Evolutionary conservation across 2,329 filamentous ascomycete genomes (phyloP), one percentile per base, ranked within the genome.

Genomic region (Lachnellula arida): DNA sequence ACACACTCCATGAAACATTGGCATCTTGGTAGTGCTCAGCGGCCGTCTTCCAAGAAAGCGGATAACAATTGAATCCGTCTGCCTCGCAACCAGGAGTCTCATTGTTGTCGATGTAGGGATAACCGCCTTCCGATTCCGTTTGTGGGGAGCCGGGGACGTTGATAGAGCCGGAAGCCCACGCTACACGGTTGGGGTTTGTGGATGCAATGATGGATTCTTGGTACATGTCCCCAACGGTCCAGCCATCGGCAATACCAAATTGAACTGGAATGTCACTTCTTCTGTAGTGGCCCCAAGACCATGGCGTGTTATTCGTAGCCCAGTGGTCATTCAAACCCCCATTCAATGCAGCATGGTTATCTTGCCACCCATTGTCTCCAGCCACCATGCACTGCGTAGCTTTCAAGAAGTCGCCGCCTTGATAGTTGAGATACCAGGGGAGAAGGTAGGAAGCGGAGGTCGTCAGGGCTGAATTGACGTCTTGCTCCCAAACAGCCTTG

Each of bases 371-470:
- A 58, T 83, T 82, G 58, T 69, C 71, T 5, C 80, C 80, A 6
- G 77, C 76, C 4, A 69, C 58, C 72, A 80, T 79, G 63, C 80
- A 82, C 62, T 82, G 80, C 5, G 79, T 81, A 0, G 79, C 76
- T 35, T 80, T 70, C 5, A 68, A 59, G 70, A 73, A 81, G 40
- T 73, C 68, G n/a, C 76, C 78, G 2, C 78, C 79, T 5, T 76
- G 71, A 60, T 81, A 80, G 61, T 81, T 81, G 19, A 83, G 68
- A 60, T 82, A 78, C 76, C 76, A 82, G 0, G 80, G 79, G 12
- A 78, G 71, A 12, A 82, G 69, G 15, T 69, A 72, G 4, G 75
- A 72, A 7, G 77, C 71, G 32, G 73, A 64, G 3, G 67, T 74
- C 4, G 73, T 75, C 9, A 64, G 34, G 32, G 44, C 46, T 4